Conservation (phyloP, 768 basidiomycete species). For the Leucosporidium creatinivorum region DNA sequence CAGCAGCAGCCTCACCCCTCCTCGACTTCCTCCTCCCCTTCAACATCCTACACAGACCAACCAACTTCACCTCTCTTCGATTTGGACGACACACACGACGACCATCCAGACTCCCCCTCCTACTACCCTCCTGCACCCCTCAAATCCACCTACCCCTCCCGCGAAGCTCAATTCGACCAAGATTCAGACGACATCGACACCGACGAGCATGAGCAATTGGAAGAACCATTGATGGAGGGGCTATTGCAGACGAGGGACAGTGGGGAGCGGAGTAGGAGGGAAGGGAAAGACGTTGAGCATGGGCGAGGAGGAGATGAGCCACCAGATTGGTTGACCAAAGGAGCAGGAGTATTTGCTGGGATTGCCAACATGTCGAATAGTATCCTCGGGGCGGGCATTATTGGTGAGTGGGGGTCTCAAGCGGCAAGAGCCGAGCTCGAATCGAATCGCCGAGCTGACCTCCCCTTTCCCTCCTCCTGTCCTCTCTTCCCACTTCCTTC, state of each 20-base stretch:
- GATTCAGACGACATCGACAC: conserved; percentile 71
- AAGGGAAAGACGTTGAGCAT: conserved; percentile 41
- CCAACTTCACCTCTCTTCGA: background rate
- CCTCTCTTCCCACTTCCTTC: background rate
- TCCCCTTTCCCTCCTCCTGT: background rate
- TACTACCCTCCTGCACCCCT: conserved; percentile 26
- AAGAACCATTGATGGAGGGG: conserved; percentile 30
- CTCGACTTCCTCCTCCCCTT: background rate
- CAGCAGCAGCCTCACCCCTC: background rate
- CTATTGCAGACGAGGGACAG: conserved; percentile 17
- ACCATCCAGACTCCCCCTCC: background rate
- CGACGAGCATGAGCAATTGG: conserved; percentile 38
- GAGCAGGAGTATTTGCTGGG: conserved; percentile 44
- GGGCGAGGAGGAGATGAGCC: conserved; percentile 42
- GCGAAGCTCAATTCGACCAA: conserved; percentile 53
- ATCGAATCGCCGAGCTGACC: background rate
- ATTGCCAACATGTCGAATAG: conserved; percentile 94
- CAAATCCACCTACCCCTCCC: conserved; percentile 16
- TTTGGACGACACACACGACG: conserved; percentile 5
- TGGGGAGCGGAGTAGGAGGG: conserved; percentile 13
- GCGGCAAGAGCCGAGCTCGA: conserved; percentile 9
- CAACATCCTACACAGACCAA: background rate
- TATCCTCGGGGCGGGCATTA: conserved; percentile 80
- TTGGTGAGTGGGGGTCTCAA: conserved; percentile 33
- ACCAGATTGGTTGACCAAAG: conserved; percentile 39